Percentiles rank a stretch among this genome's conserved stretches.
phyloP scores from a whole-genome alignment of 176 grass and related monocot genomes.

The Alopecurus myosuroides region DNA sequence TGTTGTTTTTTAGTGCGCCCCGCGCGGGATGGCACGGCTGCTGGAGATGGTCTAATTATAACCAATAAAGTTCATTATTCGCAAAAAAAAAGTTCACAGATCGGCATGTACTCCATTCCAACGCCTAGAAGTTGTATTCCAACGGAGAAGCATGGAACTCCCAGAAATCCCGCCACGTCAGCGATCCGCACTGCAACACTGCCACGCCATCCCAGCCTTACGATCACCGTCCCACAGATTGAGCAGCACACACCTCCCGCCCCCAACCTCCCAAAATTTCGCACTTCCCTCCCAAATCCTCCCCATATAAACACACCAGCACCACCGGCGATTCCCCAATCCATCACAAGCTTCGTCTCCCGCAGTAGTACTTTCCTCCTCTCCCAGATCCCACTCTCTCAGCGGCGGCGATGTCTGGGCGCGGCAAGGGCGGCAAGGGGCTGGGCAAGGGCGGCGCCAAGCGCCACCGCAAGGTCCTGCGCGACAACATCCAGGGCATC shows the following conservation, averaged over 20 bases:
- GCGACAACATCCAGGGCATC: slow-evolving; percentile 95
- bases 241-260: background rate
- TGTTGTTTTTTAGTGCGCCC: too few relatives aligned
- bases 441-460: slow-evolving; percentile 88
- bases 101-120: too few relatives aligned
- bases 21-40: too few relatives aligned
- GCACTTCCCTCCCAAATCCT: slow-evolving; percentile 21
- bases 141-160: too few relatives aligned
- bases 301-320: background rate
- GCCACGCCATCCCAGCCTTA: background rate
- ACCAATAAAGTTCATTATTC: too few relatives aligned
- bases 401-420: slow-evolving; percentile 76
- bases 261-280: slow-evolving; percentile 6
- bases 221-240: slow-evolving; percentile 27
- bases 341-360: background rate
- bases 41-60: too few relatives aligned
- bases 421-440: slow-evolving; percentile 93
- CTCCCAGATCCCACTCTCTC: too few relatives aligned
- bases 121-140: too few relatives aligned
- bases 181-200: slow-evolving; percentile 24
- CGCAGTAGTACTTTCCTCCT: too few relatives aligned
- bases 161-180: slow-evolving; percentile 31
- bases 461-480: slow-evolving; percentile 89
- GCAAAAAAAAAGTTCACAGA: too few relatives aligned
- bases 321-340: background rate